Evolutionary conservation across 495 filamentous ascomycete species (phyloP), one percentile per base, ranked within the genome.

Genomic region (Penicillium parvum): DNA sequence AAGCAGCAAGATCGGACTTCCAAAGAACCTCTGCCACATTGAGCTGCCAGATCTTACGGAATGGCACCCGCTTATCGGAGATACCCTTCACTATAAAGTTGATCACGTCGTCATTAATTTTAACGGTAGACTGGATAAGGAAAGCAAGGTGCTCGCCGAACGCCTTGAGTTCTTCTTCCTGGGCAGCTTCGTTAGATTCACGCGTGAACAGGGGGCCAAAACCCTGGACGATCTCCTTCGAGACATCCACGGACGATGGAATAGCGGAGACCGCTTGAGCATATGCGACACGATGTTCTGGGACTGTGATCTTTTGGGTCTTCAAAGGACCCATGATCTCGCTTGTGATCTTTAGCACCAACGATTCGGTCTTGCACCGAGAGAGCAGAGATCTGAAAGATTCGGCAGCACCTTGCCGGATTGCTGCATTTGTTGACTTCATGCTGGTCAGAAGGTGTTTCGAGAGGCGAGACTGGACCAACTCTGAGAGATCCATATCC

Each of bases 391-490:
- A 74, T 40, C 73, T 68, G 61, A 97, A 96, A 2, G 83, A 85
- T 15, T 73, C 73, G 8, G 87, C 56, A 15, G 85, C 86, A 7
- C 87, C 88, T 38, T 77, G 79, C 30, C 92, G 79, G 39, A 96
- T 87, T 2, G 58, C 61, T 3, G 76, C 65, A 54, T 94, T 96
- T 42, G 84, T 86, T 7, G 92, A 97, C 65, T 95, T 97, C 66
- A 86, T 72, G 63, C 85, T 96, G 14, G 88, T 79, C 7, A 97
- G 56, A 4, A 98, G 64, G 12, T 89, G 91, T 53, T 95, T 96
- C 15, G 91, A 63, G 10, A 97, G 69, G 37, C 81, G 79, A 17
- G 76, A 65, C 25, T 73, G 75, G 12, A 95, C 68, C 7, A 86
- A 59, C 32, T 81, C 77, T 7, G 90, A 88, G 2, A 96, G 73